These are phyloP conservation scores for Kernera saxatilis DNA, from an alignment of 345 rosid species.

Conservation along the genomic window DNA sequence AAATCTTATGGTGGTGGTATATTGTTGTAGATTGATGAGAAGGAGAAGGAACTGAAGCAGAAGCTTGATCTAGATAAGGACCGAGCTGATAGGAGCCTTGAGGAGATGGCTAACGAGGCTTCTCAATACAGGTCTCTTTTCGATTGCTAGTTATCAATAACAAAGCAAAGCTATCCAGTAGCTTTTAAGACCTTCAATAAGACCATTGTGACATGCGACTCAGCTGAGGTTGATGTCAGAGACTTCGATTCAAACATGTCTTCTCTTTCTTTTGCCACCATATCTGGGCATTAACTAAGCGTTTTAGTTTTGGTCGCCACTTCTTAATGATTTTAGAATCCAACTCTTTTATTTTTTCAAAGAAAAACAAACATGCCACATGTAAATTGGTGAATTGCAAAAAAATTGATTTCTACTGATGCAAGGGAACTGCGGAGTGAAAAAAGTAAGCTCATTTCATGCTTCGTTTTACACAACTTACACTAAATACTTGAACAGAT, in stretches of 20 bases:
- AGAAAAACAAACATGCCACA: neutral
- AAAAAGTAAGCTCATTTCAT: neutral
- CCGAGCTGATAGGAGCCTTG: conserved; percentile 61
- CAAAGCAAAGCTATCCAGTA: neutral
- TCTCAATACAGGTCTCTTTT: conserved; percentile 53
- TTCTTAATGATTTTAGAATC: neutral
- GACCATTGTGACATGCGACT: neutral
- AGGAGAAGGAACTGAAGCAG: conserved; percentile 64
- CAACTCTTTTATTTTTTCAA: neutral
- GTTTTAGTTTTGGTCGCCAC: neutral
- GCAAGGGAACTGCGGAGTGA: neutral
- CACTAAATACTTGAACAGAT: conserved; percentile 10
- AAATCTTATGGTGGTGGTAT: conserved; percentile 2
- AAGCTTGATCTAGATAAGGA: conserved; percentile 78
- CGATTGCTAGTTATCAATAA: conserved; percentile 1
- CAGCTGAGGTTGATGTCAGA: neutral
- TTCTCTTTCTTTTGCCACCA: neutral
- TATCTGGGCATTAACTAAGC: neutral
- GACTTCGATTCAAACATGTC: neutral
- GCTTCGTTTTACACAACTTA: conserved; percentile 1
- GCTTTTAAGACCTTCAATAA: neutral
- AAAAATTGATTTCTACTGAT: neutral
- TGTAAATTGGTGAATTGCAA: neutral
- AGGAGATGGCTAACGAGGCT: conserved; percentile 82
- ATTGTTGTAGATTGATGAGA: conserved; percentile 51